These are phyloP conservation scores for Ophiostoma tasmaniense DNA, from an alignment of 2,329 filamentous ascomycete genomes.

Conservation along the genomic window DNA sequence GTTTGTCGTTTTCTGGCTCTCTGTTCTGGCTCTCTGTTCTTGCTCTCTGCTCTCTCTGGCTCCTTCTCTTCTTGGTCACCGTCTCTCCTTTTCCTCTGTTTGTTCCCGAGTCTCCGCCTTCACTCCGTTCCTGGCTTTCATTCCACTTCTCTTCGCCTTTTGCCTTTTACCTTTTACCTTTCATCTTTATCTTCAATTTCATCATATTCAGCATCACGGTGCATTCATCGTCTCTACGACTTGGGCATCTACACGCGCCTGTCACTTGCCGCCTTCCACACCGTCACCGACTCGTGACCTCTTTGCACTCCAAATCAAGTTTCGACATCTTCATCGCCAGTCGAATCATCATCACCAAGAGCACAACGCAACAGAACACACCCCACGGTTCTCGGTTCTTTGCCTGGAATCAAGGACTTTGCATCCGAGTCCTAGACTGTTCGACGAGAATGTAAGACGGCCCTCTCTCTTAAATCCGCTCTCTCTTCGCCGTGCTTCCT, in stretches of 20 bases:
- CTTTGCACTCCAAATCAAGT: no score
- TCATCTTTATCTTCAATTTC: neutral
- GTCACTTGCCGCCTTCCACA: no score
- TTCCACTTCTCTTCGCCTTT: neutral
- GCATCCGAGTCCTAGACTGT: neutral
- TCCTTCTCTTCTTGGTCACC: neutral
- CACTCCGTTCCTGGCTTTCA: neutral
- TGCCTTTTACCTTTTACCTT: neutral
- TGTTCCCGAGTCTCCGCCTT: neutral
- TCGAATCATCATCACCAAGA: neutral
- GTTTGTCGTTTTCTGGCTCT: neutral
- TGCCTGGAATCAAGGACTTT: neutral
- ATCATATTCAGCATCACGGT: neutral
- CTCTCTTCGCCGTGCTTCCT: neutral
- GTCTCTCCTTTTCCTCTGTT: neutral
- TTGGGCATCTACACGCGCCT: no score
- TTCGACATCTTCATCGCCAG: neutral
- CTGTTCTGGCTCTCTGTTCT: neutral
- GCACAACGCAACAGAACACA: neutral
- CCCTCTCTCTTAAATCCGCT: neutral
- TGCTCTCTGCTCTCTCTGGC: no score
- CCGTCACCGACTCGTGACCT: no score
- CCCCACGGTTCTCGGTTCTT: neutral
- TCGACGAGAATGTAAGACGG: neutral
- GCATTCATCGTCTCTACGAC: neutral